Evolutionary conservation across 139 green algal species (phyloP).

Genomic region (Chlorella ohadii): DNA sequence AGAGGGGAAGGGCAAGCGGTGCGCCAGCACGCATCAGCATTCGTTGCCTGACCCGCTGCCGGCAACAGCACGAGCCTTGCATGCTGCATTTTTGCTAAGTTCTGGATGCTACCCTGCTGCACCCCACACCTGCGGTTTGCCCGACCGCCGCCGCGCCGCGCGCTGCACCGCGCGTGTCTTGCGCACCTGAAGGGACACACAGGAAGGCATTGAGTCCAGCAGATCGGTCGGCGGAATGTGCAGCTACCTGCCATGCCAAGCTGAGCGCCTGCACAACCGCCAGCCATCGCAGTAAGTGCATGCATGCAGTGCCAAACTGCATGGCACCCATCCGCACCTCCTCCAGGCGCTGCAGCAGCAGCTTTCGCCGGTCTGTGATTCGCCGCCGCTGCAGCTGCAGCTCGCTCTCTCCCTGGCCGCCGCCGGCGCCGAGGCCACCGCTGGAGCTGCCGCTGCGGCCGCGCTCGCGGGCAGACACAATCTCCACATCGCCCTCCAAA

Average conservation of each 20-base stretch:
- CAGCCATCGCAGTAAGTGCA: no score
- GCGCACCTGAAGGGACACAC: constrained; percentile 36
- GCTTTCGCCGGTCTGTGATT: constrained; percentile 40
- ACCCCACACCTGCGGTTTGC: constrained; percentile 44
- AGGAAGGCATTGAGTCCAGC: no score
- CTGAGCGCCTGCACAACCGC: no score
- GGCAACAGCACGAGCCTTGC: no score
- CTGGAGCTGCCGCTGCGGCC: constrained; percentile 44
- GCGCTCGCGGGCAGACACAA: constrained; percentile 66
- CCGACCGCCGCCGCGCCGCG: constrained; percentile 38
- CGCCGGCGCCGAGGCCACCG: constrained; percentile 63
- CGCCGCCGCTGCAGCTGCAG: constrained; percentile 65
- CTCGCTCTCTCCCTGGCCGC: constrained; percentile 64
- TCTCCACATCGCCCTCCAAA: constrained; percentile 48
- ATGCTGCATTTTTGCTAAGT: no score
- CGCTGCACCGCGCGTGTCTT: constrained; percentile 61
- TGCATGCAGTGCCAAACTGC: no score
- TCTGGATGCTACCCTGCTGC: no score
- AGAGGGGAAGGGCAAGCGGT: no score
- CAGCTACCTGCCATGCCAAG: no score
- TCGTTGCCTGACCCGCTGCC: no score
- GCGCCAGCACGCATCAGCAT: neutral
- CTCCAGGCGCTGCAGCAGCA: constrained; percentile 50
- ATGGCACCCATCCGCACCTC: constrained; percentile 30
- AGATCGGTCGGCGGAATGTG: no score